phyloP scores from a whole-genome alignment of 306 rosid species.

The Quercus dentata region DNA sequence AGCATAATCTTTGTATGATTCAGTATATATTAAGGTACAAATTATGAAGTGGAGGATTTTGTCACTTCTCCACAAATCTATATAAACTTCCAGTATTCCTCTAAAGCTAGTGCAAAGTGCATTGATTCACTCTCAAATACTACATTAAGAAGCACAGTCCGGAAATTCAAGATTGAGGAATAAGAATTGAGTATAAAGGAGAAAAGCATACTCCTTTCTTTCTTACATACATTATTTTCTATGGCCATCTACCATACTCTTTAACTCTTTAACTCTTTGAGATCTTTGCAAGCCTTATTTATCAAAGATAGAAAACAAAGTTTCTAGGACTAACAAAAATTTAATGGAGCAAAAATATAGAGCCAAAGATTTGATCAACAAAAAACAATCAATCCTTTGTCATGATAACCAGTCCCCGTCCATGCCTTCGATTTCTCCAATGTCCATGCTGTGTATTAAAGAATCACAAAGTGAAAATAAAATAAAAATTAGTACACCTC shows the following conservation, averaged over 20 bases:
- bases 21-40: not conserved
- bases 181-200: conserved; percentile 8
- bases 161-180: not conserved
- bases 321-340: conserved; percentile 14
- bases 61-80: not conserved
- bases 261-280: not conserved
- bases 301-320: conserved; percentile 22
- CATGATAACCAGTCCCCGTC: conserved; percentile 82
- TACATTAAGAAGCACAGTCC: not conserved
- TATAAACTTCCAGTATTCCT: not conserved
- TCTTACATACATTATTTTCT: conserved; percentile 26
- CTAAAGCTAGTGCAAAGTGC: not conserved
- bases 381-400: conserved; percentile 39
- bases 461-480: not conserved
- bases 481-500: not conserved
- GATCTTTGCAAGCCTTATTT: conserved; percentile 43
- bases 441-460: conserved; percentile 65
- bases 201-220: not conserved
- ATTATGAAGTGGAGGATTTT: not conserved
- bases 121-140: not conserved
- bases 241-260: conserved; percentile 29
- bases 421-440: conserved; percentile 79
- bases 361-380: conserved; percentile 47
- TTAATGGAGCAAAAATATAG: conserved; percentile 12
- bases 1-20: not conserved